Evolutionary conservation across 495 filamentous ascomycete species (phyloP), one percentile per base, ranked within the genome.

Genomic region (Cudoniella acicularis): DNA sequence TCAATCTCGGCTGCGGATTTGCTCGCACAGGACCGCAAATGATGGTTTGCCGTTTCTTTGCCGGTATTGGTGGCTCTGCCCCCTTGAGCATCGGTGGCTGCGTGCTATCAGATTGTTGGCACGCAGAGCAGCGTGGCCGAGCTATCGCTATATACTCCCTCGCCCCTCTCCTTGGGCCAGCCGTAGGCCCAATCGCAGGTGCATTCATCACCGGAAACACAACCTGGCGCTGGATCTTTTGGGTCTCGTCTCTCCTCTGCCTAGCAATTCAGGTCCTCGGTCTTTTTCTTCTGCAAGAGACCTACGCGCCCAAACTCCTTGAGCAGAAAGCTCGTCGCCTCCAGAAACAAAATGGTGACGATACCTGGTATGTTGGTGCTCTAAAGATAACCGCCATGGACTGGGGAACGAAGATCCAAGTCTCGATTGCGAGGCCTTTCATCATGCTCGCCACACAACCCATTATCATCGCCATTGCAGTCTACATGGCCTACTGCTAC

Each of bases 171-270:
- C 77, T 91, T 0, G 87, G 87, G 0, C 87, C 87, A 8, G 85
- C 84, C 0, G 60, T 88, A 1, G 86, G 86, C 2, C 85, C 86
- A 0, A 79, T 88, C 21, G 80, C 77, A 0, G 85, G 83, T 16
- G 84, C 77, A 1, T 87, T 88, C 68, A 87, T 92, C 36, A 77
- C 86, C 0, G 73, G 88, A 67, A 82, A 85, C 48, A 85, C 80
- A 10, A 84, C 77, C 0, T 90, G 87, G 87, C 76, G 86, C 40
- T 91, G 87, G 87, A 73, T 82, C 23, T 90, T 91, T 73, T 82
- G 79, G 68, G 72, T 78, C 8, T 83, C 82, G 9, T 80, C 84
- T 0, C 86, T 90, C 54, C 79, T 77, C 4, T 83, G 85, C 63
- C 83, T 67, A 1, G 20, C 83, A 10, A 80, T 91, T 56, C 87